Percentiles rank a stretch among this genome's conserved stretches.
Conservation (phyloP, 1,284 basidiomycete species). For the Stereum hirsutum region DNA sequence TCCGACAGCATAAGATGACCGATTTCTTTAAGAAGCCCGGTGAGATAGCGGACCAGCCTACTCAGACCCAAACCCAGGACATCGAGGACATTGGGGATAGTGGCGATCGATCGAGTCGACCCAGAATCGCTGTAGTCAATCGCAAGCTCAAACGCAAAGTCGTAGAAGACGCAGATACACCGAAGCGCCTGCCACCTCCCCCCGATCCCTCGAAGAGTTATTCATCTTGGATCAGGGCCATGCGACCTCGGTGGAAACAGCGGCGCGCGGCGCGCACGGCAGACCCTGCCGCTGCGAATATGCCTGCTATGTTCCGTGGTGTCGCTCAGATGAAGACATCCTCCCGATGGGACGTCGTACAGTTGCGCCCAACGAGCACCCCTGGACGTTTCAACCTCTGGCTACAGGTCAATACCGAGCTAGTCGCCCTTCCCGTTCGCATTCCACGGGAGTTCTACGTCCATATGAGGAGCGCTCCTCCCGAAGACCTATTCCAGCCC, state of each 20-base stretch:
- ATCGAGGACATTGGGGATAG: slow-evolving; percentile 59
- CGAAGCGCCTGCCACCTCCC: slow-evolving; percentile 26
- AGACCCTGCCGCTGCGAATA: slow-evolving; percentile 24
- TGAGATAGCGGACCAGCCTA: slow-evolving; percentile 22
- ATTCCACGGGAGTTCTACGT: slow-evolving; percentile 92
- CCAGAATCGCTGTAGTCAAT: slow-evolving; percentile 47
- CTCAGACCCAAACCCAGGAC: slow-evolving; percentile 32
- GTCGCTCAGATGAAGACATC: slow-evolving; percentile 54
- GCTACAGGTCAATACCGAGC: slow-evolving; percentile 78
- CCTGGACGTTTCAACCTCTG: slow-evolving; percentile 87
- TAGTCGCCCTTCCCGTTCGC: slow-evolving; percentile 75
- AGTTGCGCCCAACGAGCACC: slow-evolving; percentile 72
- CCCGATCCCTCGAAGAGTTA: slow-evolving; percentile 66
- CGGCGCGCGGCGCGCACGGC: slow-evolving; percentile 39
- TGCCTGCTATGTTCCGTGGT: slow-evolving; percentile 78
- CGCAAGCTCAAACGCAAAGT: slow-evolving; percentile 33
- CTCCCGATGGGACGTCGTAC: slow-evolving; percentile 87
- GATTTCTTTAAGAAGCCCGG: slow-evolving; percentile 73
- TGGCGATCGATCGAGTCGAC: slow-evolving; percentile 23
- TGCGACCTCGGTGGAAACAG: slow-evolving; percentile 77
- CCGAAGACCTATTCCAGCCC: slow-evolving; percentile 54
- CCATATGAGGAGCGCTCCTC: slow-evolving; percentile 69
- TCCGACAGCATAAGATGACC: slow-evolving; percentile 95
- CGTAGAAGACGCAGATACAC: too few species aligned
- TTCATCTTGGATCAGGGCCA: slow-evolving; percentile 71